Percentiles rank a stretch among this genome's conserved stretches.
These are phyloP conservation scores for Ligustrum vulgare DNA, from an alignment of 257 asterid species.

Conservation along the genomic window DNA sequence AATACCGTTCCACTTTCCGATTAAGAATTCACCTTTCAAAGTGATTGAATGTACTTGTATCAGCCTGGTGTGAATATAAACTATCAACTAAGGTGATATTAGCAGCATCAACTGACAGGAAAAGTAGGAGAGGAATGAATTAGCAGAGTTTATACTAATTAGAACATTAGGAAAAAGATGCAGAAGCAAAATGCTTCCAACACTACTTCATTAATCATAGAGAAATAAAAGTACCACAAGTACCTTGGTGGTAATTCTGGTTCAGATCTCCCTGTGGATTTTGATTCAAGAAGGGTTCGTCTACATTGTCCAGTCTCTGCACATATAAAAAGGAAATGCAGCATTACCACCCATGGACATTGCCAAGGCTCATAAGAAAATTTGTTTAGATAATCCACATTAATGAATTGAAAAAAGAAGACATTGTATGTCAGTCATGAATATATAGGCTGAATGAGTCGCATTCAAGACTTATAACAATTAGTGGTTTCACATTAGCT, in stretches of 20 bases:
- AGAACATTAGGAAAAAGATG: conserved; percentile 9
- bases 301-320: conserved; percentile 77
- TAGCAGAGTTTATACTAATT: conserved; percentile 12
- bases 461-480: neutral
- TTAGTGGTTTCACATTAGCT: conserved; percentile 15
- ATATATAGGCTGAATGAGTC: conserved; percentile 10
- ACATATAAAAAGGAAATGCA: conserved; percentile 12
- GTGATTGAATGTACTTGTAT: conserved; percentile 48
- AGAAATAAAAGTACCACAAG: conserved; percentile 15
- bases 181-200: conserved; percentile 1
- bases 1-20: neutral
- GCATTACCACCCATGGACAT: conserved; percentile 12
- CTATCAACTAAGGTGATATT: conserved; percentile 68
- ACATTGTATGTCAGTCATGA: neutral
- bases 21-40: conserved; percentile 69
- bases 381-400: conserved; percentile 8
- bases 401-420: conserved; percentile 14
- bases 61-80: conserved; percentile 49
- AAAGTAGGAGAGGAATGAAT: conserved; percentile 20
- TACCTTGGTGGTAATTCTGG: conserved; percentile 82
- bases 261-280: conserved; percentile 38
- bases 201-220: neutral
- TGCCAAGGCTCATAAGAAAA: conserved; percentile 7
- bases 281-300: conserved; percentile 45
- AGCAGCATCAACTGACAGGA: conserved; percentile 64